Evolutionary conservation across 352 stramenopile genomes (phyloP).

Genomic region (Pythium rhizo-oryzae): DNA sequence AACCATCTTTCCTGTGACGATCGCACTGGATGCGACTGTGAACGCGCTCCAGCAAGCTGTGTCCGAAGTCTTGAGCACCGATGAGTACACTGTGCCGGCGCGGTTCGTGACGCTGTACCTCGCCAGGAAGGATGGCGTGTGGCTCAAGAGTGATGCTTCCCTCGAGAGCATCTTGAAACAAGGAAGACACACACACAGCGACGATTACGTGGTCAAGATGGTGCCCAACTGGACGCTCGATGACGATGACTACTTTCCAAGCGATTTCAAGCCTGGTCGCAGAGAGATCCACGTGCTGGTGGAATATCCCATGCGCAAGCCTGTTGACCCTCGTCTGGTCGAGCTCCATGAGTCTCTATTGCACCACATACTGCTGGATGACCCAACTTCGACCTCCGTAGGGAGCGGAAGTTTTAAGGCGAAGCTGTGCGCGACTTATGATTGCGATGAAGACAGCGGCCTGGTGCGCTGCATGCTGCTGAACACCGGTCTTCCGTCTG

Average conservation of each 20-base stretch:
- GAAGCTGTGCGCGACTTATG: conserved; percentile 9
- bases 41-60: background rate
- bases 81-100: background rate
- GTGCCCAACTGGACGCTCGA: background rate
- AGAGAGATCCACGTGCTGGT: conserved; percentile 33
- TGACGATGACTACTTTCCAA: conserved; percentile 23
- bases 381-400: conserved; percentile 12
- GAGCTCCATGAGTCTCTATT: conserved; percentile 8
- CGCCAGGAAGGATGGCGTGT: conserved; percentile 1
- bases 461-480: conserved; percentile 20
- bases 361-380: conserved; percentile 16
- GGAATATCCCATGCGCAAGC: conserved; percentile 19
- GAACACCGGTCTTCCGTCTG: conserved; percentile 10
- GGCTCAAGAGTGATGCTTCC: conserved; percentile 15
- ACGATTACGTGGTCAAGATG: background rate
- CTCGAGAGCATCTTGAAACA: conserved; percentile 16
- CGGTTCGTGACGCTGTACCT: conserved; percentile 8
- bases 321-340: conserved; percentile 1
- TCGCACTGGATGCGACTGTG: background rate
- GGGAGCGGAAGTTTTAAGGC: conserved; percentile 3
- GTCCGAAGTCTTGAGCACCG: background rate
- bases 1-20: background rate
- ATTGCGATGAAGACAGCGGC: conserved; percentile 1
- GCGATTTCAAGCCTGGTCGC: conserved; percentile 23
- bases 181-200: background rate